Base-by-base conservation (phyloP, 2,329 filamentous ascomycete genomes). In the Exophiala mesophila region DNA sequence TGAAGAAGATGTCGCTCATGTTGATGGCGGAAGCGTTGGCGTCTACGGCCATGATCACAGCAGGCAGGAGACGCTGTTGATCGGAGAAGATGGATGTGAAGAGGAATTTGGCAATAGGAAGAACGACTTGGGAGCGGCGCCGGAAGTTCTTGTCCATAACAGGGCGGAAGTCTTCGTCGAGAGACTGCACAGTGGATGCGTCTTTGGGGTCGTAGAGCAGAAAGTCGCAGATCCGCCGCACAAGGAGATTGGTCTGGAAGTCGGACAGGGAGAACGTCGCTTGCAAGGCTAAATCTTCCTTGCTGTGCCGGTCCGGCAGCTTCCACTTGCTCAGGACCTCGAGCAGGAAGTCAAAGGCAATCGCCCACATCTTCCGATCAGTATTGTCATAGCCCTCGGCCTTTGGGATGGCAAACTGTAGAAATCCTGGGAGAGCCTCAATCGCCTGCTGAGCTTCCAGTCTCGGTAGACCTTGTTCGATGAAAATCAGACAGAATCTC, bases 1-100 rank as follows among this genome's bases (percentile, higher is more conserved):
- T 98, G 52, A 97, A 65, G 36, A 94, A 78, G 55, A 95, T 88
- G 43, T 96, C 88, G 0, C 86, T 90, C n/a, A 87, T 69, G n/a
- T 84, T 80, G 8, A 85, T 81, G 26, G 96, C 81, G 6, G 83
- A 78, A 24, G 82, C 87, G 52, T 96, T 92, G 1, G 81, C 70
- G 63, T 89, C 89, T 1, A 88, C 82, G 18, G 88, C 83, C 4
- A 89, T 88, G 59, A 85, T 88, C 1, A 97, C 66, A 1, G 88
- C 84, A 0, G 90, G 84, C 9, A 96, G 63, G 55, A 96, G 88
- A 21, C 88, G 81, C 58, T 97, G 86, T 1, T 79, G 67, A 48
- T 96, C 88, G 0, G 71, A 81, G 63, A 98, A 97, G 5, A 89
- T 81, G 3, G 87, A 88, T 57, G 87, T 95, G 2, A 85, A 80